Evolutionary conservation across 257 asterid genomes (phyloP).

Genomic region (Striga asiatica): DNA sequence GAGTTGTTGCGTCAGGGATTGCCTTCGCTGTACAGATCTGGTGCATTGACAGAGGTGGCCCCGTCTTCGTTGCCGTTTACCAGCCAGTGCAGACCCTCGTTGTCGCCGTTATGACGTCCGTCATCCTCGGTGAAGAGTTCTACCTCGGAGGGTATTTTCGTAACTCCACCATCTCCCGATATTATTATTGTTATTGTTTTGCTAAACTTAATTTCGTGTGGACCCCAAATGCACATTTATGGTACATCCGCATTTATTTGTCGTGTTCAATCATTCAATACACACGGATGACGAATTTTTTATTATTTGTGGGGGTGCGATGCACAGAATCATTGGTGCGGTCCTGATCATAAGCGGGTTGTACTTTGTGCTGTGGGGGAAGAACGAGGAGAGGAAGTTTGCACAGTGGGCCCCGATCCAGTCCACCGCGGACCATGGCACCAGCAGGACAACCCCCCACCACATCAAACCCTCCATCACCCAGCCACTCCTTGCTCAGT

Average conservation of each 20-base stretch:
- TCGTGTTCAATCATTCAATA: neutral
- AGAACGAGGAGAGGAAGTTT: constrained; percentile 69
- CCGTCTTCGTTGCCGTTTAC: constrained; percentile 95
- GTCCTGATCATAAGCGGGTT: constrained; percentile 72
- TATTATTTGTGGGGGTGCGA: neutral
- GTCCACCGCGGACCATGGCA: constrained; percentile 46
- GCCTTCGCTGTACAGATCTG: constrained; percentile 99
- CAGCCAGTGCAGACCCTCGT: constrained; percentile 99
- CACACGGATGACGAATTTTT: constrained; percentile 13
- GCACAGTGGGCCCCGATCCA: constrained; percentile 33
- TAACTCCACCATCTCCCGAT: too few species aligned
- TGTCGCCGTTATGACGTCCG: constrained; percentile 79
- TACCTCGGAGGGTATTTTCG: constrained; percentile 78
- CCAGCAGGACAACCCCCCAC: constrained; percentile 29
- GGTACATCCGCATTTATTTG: neutral
- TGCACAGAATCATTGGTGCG: constrained; percentile 81
- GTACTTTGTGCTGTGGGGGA: constrained; percentile 91
- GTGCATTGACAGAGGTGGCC: constrained; percentile 99
- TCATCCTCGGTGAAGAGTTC: constrained; percentile 73
- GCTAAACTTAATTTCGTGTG: too few species aligned
- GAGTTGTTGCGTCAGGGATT: constrained; percentile 97
- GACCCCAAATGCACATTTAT: too few species aligned
- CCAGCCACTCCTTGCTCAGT: constrained; percentile 70
- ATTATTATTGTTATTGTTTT: neutral
- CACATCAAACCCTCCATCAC: constrained; percentile 70